These are phyloP conservation scores for Epichloe sylvatica DNA, from an alignment of 2,329 filamentous ascomycete species.

Conservation along the genomic window DNA sequence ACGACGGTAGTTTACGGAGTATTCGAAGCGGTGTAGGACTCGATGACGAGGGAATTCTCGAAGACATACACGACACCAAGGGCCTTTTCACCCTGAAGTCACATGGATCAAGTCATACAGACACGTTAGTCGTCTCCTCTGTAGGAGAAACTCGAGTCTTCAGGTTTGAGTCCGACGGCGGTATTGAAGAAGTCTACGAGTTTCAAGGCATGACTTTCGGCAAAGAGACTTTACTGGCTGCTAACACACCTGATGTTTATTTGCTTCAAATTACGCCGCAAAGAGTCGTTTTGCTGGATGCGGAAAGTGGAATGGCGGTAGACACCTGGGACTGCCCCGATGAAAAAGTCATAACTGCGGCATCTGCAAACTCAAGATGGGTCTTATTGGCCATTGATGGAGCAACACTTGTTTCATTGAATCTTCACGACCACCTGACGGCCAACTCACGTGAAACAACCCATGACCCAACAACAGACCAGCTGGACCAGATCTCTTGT, in stretches of 20 bases:
- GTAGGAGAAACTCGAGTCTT: conserved; percentile 76
- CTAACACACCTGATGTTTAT: conserved; percentile 47
- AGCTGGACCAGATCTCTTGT: conserved; percentile 65
- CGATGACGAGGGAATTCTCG: conserved; percentile 71
- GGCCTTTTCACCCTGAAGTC: conserved; percentile 57
- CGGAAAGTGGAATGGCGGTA: conserved; percentile 38
- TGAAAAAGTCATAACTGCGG: conserved; percentile 54
- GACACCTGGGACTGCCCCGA: conserved; percentile 42
- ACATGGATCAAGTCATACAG: conserved; percentile 33
- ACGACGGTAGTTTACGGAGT: conserved; percentile 76
- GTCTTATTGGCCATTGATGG: conserved; percentile 66
- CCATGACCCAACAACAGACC: conserved; percentile 24
- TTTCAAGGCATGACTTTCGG: conserved; percentile 59
- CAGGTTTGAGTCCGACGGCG: conserved; percentile 56
- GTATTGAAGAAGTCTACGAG: conserved; percentile 72
- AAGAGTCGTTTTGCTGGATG: conserved; percentile 47
- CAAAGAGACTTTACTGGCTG: conserved; percentile 56
- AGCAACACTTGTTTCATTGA: conserved; percentile 54
- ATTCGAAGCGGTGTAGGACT: conserved; percentile 88
- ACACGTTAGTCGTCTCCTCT: conserved; percentile 69
- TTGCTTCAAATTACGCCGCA: conserved; percentile 65
- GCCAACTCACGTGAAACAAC: conserved; percentile 47
- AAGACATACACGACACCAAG: conserved; percentile 60
- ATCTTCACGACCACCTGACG: conserved; percentile 43
- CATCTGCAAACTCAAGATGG: conserved; percentile 56